phyloP scores from a whole-genome alignment of 805 yeast species.

The Yarrowia bubula region DNA sequence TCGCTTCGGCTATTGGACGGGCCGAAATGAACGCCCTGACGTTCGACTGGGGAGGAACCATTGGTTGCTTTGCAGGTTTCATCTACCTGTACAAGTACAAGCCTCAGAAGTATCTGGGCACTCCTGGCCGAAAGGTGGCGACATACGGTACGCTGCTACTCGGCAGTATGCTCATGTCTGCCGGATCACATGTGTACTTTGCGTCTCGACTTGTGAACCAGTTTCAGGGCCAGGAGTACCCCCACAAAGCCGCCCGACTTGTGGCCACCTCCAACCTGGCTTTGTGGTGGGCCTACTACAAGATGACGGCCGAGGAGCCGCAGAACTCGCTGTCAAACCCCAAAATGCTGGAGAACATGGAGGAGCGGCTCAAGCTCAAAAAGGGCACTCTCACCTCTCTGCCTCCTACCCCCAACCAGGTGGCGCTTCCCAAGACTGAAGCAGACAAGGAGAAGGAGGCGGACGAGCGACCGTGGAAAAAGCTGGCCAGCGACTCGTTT shows the following conservation, averaged over 20 bases:
- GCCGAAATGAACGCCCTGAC: conserved; percentile 19
- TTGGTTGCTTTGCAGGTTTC: conserved; percentile 1
- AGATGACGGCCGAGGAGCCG: conserved; percentile 26
- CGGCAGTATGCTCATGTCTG: neutral
- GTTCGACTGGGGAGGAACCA: conserved; percentile 16
- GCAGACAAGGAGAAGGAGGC: neutral
- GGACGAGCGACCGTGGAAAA: conserved; percentile 19
- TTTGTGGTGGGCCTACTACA: conserved; percentile 26
- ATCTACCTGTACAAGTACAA: conserved; percentile 17
- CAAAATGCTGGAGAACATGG: conserved; percentile 23
- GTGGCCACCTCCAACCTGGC: conserved; percentile 9
- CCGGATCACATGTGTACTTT: neutral
- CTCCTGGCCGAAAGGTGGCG: neutral
- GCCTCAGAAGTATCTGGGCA: conserved; percentile 2
- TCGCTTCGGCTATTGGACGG: conserved; percentile 7
- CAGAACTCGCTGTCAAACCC: conserved; percentile 22
- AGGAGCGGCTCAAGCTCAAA: conserved; percentile 3
- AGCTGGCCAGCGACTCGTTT: neutral
- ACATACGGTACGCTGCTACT: neutral
- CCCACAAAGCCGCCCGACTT: neutral
- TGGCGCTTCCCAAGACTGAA: neutral
- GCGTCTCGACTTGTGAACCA: neutral
- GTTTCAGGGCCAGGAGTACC: conserved; percentile 5
- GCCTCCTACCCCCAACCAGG: conserved; percentile 7
- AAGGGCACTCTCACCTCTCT: conserved; percentile 7